These are phyloP conservation scores for Diospyros kaki DNA, from an alignment of 148 eudicot species.

Conservation along the genomic window DNA sequence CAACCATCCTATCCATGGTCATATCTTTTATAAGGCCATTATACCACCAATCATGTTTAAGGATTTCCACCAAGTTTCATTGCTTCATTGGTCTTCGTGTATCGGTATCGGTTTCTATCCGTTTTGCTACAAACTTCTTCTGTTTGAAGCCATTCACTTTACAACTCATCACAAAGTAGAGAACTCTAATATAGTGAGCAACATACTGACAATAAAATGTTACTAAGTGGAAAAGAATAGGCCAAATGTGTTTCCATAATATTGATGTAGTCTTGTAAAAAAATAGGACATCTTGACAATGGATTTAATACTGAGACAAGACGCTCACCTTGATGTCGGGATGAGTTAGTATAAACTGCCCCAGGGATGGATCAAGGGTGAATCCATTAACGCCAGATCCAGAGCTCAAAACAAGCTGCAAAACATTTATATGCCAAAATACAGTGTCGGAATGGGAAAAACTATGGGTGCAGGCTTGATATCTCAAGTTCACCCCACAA, in stretches of 20 bases:
- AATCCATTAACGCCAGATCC: slow-evolving; percentile 95
- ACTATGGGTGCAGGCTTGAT: not conserved
- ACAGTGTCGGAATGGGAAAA: not conserved
- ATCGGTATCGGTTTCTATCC: no score
- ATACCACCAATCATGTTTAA: no score
- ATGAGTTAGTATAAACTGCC: slow-evolving; percentile 91
- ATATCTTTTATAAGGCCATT: no score
- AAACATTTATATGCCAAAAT: slow-evolving; percentile 8
- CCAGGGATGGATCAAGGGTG: slow-evolving; percentile 96
- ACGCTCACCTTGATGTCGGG: slow-evolving; percentile 75
- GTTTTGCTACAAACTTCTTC: no score
- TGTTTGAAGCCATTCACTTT: not conserved
- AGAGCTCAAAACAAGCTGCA: slow-evolving; percentile 85
- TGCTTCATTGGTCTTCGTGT: no score
- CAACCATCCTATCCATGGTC: no score
- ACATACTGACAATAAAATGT: not conserved
- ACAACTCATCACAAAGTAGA: not conserved
- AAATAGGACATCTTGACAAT: not conserved
- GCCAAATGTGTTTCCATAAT: not conserved
- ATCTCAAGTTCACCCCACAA: not conserved
- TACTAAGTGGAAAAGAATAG: not conserved
- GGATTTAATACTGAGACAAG: not conserved
- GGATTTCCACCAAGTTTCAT: no score
- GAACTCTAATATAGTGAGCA: not conserved
- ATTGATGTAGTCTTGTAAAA: not conserved